phyloP scores from a whole-genome alignment of 2,329 filamentous ascomycete species.

The Emergomyces pasteurianus region DNA sequence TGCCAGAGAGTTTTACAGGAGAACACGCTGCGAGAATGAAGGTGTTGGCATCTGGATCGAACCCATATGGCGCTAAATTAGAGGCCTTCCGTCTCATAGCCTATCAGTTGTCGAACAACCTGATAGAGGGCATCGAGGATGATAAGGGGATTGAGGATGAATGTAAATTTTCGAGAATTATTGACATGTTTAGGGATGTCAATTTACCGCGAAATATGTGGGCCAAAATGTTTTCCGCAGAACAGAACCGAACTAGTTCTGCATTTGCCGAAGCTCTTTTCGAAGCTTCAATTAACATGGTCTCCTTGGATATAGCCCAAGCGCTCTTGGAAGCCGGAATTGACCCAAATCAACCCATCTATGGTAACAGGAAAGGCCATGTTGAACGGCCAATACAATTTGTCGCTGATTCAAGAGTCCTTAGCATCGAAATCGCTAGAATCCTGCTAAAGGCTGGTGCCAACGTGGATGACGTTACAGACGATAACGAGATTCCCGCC shows the following conservation, averaged over 20 bases:
- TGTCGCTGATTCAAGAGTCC: not conserved
- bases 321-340: not conserved
- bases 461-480: not conserved
- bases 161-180: not conserved
- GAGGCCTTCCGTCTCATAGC: not conserved
- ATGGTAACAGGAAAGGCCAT: not conserved
- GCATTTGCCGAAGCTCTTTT: not conserved
- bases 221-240: not conserved
- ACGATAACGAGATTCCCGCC: not conserved
- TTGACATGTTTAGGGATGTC: not conserved
- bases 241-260: not conserved
- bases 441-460: not conserved
- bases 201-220: not conserved
- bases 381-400: not conserved
- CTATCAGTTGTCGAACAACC: not conserved
- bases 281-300: not conserved
- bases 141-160: not conserved
- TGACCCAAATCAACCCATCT: not conserved
- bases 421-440: not conserved
- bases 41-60: not conserved
- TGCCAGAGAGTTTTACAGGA: not conserved
- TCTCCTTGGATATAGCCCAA: not conserved
- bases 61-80: not conserved
- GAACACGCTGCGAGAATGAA: not conserved
- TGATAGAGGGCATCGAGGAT: not conserved